Evolutionary conservation across 2,329 filamentous ascomycete genomes (phyloP).

Genomic region (Alternaria brassicae): DNA sequence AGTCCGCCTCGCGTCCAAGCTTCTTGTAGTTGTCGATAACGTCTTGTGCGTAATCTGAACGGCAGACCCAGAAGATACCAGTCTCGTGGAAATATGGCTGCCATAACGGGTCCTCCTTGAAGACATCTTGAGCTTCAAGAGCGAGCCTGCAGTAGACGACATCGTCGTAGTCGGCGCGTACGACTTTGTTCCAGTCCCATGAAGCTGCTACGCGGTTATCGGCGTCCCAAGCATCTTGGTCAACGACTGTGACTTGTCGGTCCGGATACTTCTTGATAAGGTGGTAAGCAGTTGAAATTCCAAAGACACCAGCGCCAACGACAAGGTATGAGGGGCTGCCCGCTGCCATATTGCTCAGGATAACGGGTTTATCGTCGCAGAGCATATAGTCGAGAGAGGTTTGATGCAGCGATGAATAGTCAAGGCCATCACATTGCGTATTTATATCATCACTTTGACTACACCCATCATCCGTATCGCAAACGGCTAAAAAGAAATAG

Average conservation of each 20-base stretch:
- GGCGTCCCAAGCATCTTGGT: conserved; percentile 44
- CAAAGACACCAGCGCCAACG: conserved; percentile 49
- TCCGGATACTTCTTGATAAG: conserved; percentile 52
- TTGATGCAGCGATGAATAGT: conserved; percentile 17
- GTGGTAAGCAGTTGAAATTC: conserved; percentile 50
- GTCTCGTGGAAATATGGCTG: conserved; percentile 61
- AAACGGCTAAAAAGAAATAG: conserved; percentile 16
- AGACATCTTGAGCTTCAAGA: conserved; percentile 70
- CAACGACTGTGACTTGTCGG: conserved; percentile 52
- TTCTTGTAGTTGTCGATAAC: conserved; percentile 60
- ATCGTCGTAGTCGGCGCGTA: conserved; percentile 73
- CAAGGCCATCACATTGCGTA: conserved; percentile 10
- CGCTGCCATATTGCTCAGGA: conserved; percentile 36
- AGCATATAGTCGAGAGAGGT: conserved; percentile 17
- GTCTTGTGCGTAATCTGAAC: conserved; percentile 55
- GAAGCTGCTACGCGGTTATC: conserved; percentile 63
- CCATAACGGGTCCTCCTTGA: conserved; percentile 65
- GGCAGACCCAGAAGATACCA: conserved; percentile 57
- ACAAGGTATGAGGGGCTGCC: conserved; percentile 43
- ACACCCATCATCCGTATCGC: conserved; percentile 12
- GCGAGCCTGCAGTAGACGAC: conserved; percentile 69
- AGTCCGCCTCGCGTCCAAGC: conserved; percentile 56
- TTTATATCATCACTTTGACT: conserved; percentile 25
- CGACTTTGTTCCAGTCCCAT: conserved; percentile 76
- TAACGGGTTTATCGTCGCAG: conserved; percentile 24